Conservation (phyloP, 441 rosid species). For the Populus hybrid region DNA sequence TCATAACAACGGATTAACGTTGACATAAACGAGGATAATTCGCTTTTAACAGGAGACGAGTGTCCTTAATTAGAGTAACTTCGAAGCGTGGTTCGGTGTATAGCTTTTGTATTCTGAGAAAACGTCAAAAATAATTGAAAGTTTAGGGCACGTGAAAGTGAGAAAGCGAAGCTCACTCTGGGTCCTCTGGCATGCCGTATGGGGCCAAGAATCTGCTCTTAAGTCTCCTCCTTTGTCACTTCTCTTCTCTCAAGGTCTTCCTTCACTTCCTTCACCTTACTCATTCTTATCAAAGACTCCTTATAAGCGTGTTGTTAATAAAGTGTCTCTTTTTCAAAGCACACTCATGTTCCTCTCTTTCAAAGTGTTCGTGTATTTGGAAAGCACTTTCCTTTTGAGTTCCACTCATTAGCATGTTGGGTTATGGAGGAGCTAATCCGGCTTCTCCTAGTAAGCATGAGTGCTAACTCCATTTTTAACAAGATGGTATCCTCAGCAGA, state of each 20-base stretch:
- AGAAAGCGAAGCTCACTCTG: conserved; percentile 8
- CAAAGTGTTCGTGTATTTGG: conserved; percentile 9
- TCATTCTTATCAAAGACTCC: not conserved
- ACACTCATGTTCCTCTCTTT: not conserved
- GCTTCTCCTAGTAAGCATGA: not conserved
- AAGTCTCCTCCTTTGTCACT: not conserved
- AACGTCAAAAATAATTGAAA: not conserved
- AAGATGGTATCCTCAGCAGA: not conserved
- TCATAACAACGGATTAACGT: not conserved
- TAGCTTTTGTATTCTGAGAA: not conserved
- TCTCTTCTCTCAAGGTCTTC: conserved; percentile 1
- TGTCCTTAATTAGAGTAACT: conserved; percentile 8
- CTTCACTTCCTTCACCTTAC: not conserved
- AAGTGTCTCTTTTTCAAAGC: conserved; percentile 20
- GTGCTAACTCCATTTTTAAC: not conserved
- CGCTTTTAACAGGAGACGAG: not conserved
- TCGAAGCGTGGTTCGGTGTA: conserved; percentile 10
- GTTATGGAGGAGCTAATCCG: not conserved
- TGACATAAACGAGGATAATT: not conserved
- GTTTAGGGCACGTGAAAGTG: conserved; percentile 31
- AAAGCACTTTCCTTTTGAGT: conserved; percentile 14
- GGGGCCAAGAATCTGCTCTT: conserved; percentile 25
- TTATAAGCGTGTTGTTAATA: conserved; percentile 13
- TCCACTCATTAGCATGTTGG: conserved; percentile 1
- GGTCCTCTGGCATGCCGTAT: conserved; percentile 12